A percentile compares a stretch with the other conserved stretches of the same genome.
These are phyloP conservation scores for Ascochyta fabae DNA, from an alignment of 2,329 filamentous ascomycete genomes.

Conservation along the genomic window DNA sequence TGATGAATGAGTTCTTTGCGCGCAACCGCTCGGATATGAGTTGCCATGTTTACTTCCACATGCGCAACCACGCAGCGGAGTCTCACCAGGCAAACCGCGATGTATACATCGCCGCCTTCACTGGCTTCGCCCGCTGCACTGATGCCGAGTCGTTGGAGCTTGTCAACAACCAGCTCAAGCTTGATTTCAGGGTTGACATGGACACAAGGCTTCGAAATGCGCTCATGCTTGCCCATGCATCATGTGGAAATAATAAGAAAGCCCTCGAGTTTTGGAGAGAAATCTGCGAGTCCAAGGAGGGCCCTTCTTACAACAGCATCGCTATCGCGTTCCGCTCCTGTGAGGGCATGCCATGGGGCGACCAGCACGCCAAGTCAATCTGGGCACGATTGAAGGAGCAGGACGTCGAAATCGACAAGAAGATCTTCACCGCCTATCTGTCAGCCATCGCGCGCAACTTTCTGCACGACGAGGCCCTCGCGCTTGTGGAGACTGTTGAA, in stretches of 20 bases:
- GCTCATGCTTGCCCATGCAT: slow-evolving; percentile 84
- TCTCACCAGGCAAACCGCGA: slow-evolving; percentile 71
- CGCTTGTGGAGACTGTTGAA: slow-evolving; percentile 71
- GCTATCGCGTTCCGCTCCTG: slow-evolving; percentile 82
- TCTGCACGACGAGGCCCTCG: slow-evolving; percentile 70
- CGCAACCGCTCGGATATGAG: slow-evolving; percentile 84
- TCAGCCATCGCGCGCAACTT: slow-evolving; percentile 77
- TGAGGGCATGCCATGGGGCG: slow-evolving; percentile 62
- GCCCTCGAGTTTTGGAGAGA: slow-evolving; percentile 84
- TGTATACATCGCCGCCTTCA: slow-evolving; percentile 79
- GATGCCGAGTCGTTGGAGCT: slow-evolving; percentile 72
- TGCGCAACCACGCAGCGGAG: slow-evolving; percentile 76
- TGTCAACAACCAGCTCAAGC: slow-evolving; percentile 92
- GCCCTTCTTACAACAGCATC: slow-evolving; percentile 81
- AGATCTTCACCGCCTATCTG: slow-evolving; percentile 78
- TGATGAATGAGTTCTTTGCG: slow-evolving; percentile 85
- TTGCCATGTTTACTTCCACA: slow-evolving; percentile 85
- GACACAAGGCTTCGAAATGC: slow-evolving; percentile 81
- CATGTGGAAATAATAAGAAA: slow-evolving; percentile 68
- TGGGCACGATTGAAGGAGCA: slow-evolving; percentile 75
- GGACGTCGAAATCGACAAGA: slow-evolving; percentile 77
- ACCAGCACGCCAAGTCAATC: slow-evolving; percentile 60
- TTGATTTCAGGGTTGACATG: slow-evolving; percentile 81
- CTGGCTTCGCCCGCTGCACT: slow-evolving; percentile 69
- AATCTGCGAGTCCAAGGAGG: slow-evolving; percentile 82